Conservation (phyloP, 163 green algal genomes). For the Scenedesmus sp. region DNA sequence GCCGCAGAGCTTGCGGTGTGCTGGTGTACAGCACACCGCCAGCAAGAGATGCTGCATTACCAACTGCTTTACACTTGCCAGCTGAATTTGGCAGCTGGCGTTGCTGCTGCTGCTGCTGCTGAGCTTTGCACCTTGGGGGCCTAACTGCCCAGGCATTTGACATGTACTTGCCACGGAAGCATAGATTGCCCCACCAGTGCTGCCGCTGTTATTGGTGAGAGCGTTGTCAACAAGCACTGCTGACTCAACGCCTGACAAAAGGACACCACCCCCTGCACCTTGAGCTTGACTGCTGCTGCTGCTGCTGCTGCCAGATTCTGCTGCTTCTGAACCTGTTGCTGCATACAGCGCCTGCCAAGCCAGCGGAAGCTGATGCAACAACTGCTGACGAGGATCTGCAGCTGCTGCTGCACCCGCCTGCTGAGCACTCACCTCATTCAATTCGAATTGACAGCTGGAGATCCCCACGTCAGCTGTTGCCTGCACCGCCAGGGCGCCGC, state of each 20-base stretch:
- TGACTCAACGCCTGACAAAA: neutral
- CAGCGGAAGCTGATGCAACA: neutral
- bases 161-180: neutral
- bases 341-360: conserved; percentile 30
- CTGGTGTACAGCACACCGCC: neutral
- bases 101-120: conserved; percentile 11
- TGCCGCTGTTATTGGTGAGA: neutral
- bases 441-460: neutral
- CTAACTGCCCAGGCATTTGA: neutral
- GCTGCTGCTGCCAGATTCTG: neutral
- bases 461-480: neutral
- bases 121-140: neutral
- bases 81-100: neutral
- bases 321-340: neutral
- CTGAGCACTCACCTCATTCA: neutral
- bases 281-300: neutral
- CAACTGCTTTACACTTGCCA: neutral
- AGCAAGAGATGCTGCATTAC: neutral
- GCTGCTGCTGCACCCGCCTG: neutral
- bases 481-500: conserved; percentile 7
- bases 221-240: neutral
- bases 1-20: conserved; percentile 7
- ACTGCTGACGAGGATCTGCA: neutral
- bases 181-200: neutral
- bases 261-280: neutral